Base-by-base conservation (phyloP, 75 land plant species). In the Picea sitchensis region DNA sequence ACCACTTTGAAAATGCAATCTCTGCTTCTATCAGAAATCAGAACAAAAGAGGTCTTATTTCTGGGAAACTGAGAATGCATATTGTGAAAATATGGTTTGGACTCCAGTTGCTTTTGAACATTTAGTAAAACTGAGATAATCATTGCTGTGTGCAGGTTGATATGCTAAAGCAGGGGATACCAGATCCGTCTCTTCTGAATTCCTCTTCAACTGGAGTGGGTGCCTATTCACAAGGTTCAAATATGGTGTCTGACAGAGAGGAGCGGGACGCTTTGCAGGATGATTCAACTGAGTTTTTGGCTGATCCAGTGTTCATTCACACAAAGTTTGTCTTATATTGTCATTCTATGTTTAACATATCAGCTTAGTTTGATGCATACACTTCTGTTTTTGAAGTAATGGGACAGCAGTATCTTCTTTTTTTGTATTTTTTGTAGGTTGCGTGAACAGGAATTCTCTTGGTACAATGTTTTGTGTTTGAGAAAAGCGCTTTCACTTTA, bases 161-260 rank as follows among this genome's bases (percentile, higher is more conserved):
- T 79, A 90, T 97, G 90, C 86, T 97, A 78, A 97, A 94, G 80
- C 99, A 97, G 77, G 91, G 90, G 59, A 93, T 97, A 76, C 92
- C 95, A 12, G 99, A 97, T 79, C 99, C 98, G 65, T 91, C 95
- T 61, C 57, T 83, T n/a, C 30, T 86, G 47, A 74, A 44, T n/a
- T 58, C 84, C 59, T 74, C 82, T 57, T n/a, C 83, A 74, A 58
- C 17, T 32, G 79, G 81, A 23, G 69, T 57, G 47, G 75, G 62
- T 56, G n/a, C 75, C 5, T 86, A 84, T 80, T 21, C 88, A 14
- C 90, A 81, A 31, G 76, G 75, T 57, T 81, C 86, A 18, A 86
- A 13, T 79, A 13, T 60, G 13, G 84, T 68, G 11, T 17, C 61
- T 61, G 99, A 96, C 32, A 87, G 88, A 82, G 96, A 93, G 32